phyloP scores from a whole-genome alignment of 2,329 filamentous ascomycete genomes.

The Colletotrichum lini region DNA sequence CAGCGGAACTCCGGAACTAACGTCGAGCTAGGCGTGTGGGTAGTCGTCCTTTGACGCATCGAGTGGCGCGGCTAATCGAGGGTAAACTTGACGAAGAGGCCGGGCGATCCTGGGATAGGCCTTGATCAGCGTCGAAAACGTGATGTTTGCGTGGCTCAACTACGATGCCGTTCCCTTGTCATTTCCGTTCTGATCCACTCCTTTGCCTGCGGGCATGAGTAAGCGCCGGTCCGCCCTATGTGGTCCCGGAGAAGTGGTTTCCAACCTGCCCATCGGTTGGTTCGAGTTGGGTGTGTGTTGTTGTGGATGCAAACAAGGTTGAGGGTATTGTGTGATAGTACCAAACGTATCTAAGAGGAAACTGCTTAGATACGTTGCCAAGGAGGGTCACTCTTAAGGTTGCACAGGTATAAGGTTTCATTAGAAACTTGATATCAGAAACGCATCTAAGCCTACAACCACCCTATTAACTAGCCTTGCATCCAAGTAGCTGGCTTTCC shows the following conservation, averaged over 20 bases:
- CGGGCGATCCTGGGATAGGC: too few relatives aligned
- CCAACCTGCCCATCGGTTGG: background rate
- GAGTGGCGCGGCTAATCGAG: background rate
- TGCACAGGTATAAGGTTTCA: too few relatives aligned
- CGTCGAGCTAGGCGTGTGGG: constrained; percentile 12
- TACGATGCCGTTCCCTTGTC: constrained; percentile 8
- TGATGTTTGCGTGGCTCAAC: background rate
- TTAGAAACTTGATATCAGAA: too few relatives aligned
- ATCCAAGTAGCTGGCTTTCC: too few relatives aligned
- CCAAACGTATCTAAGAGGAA: too few relatives aligned
- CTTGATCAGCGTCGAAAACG: background rate
- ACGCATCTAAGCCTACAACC: too few relatives aligned
- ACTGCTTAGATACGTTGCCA: too few relatives aligned
- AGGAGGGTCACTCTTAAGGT: too few relatives aligned
- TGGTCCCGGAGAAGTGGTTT: background rate
- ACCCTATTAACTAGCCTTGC: too few relatives aligned
- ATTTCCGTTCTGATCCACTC: constrained; percentile 13
- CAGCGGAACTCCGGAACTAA: constrained; percentile 24
- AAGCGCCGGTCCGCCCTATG: constrained; percentile 8
- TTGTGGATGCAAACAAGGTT: too few relatives aligned
- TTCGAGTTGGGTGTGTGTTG: too few relatives aligned
- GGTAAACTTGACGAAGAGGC: background rate
- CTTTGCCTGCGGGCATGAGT: background rate
- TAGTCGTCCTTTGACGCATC: background rate
- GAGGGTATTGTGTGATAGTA: too few relatives aligned